These are phyloP conservation scores for Passiflora organensis DNA, from an alignment of 345 rosid genomes.

Conservation along the genomic window DNA sequence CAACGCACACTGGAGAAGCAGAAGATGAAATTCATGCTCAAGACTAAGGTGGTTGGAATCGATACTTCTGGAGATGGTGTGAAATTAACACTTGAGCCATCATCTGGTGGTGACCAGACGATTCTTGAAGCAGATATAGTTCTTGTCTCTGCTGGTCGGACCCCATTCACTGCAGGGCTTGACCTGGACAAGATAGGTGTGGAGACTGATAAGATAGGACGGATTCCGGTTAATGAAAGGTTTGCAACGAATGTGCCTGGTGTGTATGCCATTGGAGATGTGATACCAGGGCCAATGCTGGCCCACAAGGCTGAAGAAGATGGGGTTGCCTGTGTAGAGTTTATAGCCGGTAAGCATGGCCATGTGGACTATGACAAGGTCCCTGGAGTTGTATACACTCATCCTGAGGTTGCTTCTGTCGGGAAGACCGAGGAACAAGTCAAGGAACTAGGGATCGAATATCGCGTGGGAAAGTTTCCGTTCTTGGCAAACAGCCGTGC, in stretches of 20 bases:
- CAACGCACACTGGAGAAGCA: constrained; percentile 92
- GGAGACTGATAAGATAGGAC: constrained; percentile 80
- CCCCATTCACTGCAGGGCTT: constrained; percentile 87
- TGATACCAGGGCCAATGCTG: constrained; percentile 96
- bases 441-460: constrained; percentile 65
- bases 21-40: constrained; percentile 97
- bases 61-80: constrained; percentile 70
- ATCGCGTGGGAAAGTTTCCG: constrained; percentile 94
- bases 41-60: constrained; percentile 91
- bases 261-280: constrained; percentile 93
- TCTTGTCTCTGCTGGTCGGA: constrained; percentile 92
- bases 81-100: constrained; percentile 79
- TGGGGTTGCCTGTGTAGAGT: constrained; percentile 97
- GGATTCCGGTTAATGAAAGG: constrained; percentile 72
- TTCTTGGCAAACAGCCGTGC: constrained; percentile 98
- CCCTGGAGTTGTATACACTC: constrained; percentile 96
- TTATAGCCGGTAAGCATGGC: constrained; percentile 91
- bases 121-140: constrained; percentile 90
- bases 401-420: constrained; percentile 96
- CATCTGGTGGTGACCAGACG: constrained; percentile 84
- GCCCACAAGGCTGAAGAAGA: constrained; percentile 99
- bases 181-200: constrained; percentile 88
- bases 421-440: constrained; percentile 99
- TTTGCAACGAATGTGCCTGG: constrained; percentile 79
- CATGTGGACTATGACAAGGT: constrained; percentile 97